Base-by-base conservation (phyloP, 139 green algal species). In the Haematococcus sp. region DNA sequence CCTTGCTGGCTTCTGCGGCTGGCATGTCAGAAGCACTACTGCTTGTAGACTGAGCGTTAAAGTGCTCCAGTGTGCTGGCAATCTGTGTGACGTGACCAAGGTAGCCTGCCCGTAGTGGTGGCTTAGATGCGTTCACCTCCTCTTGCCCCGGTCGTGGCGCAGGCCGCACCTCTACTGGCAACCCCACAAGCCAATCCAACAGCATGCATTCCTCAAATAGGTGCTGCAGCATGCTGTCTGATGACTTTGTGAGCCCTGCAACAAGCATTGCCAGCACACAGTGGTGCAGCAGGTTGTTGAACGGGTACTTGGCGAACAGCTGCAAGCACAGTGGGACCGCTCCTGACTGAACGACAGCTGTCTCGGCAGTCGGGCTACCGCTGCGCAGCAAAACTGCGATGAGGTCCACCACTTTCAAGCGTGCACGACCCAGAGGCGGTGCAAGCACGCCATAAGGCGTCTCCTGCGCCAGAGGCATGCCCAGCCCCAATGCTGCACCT, bases 211-310 rank as follows among this genome's bases (percentile, higher is more conserved):
- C 66, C 28, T 79, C 68, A 64, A 95, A 85, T 15, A 96, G 67
- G 79, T 94, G 88, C 2, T 64, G 32, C 32, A 91, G 49, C n/a
- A 96, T 71, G 15, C 25, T 43, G 13, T 81, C 30, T 11, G 73
- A 85, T 17, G 73, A 74, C 28, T 58, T 61, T 3, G 63, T 79
- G 46, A 93, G 31, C 20, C 56, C 71, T 0, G 78, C 80, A 4
- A 78, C 22, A 1, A 97, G n/a, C 72, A 97, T 73, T 2, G 65
- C 63, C 1, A 76, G 71, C 17, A 94, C 88, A 33, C 87, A 83
- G 69, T 90, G 87, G 75, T 98, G 93, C 74, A 98, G 79, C 46
- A 92, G 79, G 79, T 94, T 96, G 83, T 98, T 96, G 89, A 98
- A 97, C 32, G 93, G 93, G 76, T 91, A 94, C 17, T 63, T 58